Conservation (phyloP, 176 grass and related monocot species). For the Poa pratensis region DNA sequence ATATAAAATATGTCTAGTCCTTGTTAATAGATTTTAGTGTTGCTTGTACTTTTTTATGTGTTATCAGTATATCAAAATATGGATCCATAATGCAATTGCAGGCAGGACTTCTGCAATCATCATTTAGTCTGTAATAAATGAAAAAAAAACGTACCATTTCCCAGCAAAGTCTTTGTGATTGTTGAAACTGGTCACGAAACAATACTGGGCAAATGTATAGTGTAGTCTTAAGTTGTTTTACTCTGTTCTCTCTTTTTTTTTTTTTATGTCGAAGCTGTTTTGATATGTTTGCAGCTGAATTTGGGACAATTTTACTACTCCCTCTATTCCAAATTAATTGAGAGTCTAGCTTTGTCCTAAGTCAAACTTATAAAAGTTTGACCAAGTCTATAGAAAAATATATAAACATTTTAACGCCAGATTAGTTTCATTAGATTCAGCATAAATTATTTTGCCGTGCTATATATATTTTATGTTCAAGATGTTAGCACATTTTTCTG, state of each 20-base stretch:
- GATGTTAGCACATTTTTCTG: not conserved
- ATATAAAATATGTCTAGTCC: not conserved
- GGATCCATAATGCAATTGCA: not conserved
- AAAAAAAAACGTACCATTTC: not conserved
- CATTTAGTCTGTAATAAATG: not conserved
- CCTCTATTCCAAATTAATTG: not conserved
- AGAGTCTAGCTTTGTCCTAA: not conserved
- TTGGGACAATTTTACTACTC: not conserved
- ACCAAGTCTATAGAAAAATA: not conserved
- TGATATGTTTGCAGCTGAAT: not conserved
- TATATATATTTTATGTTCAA: not conserved
- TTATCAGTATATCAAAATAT: not conserved
- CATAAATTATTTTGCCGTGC: not conserved
- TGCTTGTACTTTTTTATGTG: constrained; percentile 1
- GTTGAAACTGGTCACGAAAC: constrained; percentile 5
- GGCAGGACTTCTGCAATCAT: not conserved
- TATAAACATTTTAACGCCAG: not conserved
- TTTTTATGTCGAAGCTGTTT: not conserved
- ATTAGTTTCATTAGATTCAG: not conserved
- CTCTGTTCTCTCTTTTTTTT: not conserved
- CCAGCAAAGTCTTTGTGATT: not conserved
- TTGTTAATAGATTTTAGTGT: not conserved
- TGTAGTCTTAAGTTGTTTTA: not conserved
- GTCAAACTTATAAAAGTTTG: not conserved
- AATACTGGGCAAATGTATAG: not conserved